Conservation (phyloP, 495 filamentous ascomycete species). For the Daldinia grandis region DNA sequence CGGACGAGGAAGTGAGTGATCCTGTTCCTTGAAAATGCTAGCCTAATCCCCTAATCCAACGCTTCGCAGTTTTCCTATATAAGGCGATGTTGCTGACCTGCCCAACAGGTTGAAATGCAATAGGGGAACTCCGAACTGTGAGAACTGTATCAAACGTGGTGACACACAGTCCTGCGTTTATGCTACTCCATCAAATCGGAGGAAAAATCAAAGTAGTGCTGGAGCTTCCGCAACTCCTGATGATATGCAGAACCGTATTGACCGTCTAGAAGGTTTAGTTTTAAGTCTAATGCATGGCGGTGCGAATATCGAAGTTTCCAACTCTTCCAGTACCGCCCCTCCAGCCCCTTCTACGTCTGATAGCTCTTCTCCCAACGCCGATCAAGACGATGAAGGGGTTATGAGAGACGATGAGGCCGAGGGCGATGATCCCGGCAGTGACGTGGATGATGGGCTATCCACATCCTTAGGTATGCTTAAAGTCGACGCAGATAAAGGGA, state of each 20-base stretch:
- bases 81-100: slow-evolving; percentile 38
- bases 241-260: slow-evolving; percentile 99
- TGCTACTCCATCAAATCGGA: slow-evolving; percentile 78
- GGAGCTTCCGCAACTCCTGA: slow-evolving; percentile 74
- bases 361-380: slow-evolving; percentile 69
- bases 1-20: slow-evolving; percentile 87
- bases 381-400: slow-evolving; percentile 64
- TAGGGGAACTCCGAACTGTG: slow-evolving; percentile 81
- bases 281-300: slow-evolving; percentile 96
- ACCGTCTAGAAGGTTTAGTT: slow-evolving; percentile 93
- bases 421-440: slow-evolving; percentile 72
- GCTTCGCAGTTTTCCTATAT: slow-evolving; percentile 26
- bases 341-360: slow-evolving; percentile 70
- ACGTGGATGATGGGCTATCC: slow-evolving; percentile 81
- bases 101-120: slow-evolving; percentile 79
- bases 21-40: slow-evolving; percentile 26
- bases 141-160: slow-evolving; percentile 91
- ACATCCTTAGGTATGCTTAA: slow-evolving; percentile 89
- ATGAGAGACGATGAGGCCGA: slow-evolving; percentile 62
- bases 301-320: slow-evolving; percentile 54
- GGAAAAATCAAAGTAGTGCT: slow-evolving; percentile 70
- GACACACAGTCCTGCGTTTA: slow-evolving; percentile 89
- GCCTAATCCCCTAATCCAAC: slow-evolving; percentile 41
- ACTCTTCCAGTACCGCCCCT: slow-evolving; percentile 63
- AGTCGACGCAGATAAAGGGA: slow-evolving; percentile 79